phyloP scores from a whole-genome alignment of 78 protist species.

The Polysphondylium violaceum region DNA sequence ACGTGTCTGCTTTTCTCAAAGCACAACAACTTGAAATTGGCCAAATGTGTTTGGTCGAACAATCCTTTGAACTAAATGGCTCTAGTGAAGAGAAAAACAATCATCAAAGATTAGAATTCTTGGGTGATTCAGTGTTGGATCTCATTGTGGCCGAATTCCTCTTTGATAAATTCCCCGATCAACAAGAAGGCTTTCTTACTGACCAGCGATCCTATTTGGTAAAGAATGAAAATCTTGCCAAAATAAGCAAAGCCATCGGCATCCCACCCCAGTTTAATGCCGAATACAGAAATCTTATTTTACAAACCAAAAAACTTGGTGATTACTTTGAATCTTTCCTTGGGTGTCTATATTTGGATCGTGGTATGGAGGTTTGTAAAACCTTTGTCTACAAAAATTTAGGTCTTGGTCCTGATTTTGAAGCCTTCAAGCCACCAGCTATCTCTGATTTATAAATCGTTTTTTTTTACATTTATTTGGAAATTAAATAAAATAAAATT shows the following conservation, averaged over 20 bases:
- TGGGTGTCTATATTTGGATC: constrained; percentile 26
- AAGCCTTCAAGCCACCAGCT: not conserved
- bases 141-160: constrained; percentile 32
- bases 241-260: not conserved
- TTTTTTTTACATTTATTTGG: no score
- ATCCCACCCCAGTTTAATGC: not conserved
- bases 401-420: not conserved
- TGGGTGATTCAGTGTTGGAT: constrained; percentile 66
- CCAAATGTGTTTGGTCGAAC: not conserved
- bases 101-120: constrained; percentile 69
- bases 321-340: constrained; percentile 63
- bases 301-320: constrained; percentile 24
- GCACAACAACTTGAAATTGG: not conserved
- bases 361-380: constrained; percentile 2
- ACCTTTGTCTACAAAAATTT: not conserved
- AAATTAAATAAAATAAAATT: no score
- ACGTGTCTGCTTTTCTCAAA: not conserved
- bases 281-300: not conserved
- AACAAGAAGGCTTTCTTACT: constrained; percentile 60
- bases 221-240: not conserved
- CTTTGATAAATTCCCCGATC: constrained; percentile 14
- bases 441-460: no score
- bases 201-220: constrained; percentile 23
- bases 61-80: not conserved
- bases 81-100: not conserved